Conservation (phyloP, 345 rosid genomes). For the Sonneratia caseolaris region DNA sequence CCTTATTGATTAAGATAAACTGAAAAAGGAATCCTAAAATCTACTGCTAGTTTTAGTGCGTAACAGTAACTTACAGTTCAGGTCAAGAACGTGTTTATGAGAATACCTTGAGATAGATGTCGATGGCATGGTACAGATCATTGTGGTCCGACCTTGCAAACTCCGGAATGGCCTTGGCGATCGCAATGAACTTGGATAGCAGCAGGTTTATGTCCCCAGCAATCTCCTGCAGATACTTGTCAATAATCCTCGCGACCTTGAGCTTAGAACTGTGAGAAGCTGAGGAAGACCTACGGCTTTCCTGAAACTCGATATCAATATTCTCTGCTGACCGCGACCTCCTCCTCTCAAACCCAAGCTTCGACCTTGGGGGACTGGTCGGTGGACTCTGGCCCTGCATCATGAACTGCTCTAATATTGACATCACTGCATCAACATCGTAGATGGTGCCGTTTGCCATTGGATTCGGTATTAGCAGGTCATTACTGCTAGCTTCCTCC, state of each 20-base stretch:
- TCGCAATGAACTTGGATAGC: slow-evolving; percentile 60
- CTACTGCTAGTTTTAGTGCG: background rate
- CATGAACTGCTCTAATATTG: slow-evolving; percentile 81
- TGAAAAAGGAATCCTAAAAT: background rate
- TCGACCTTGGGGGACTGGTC: slow-evolving; percentile 72
- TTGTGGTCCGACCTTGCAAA: slow-evolving; percentile 84
- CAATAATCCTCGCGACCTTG: slow-evolving; percentile 92
- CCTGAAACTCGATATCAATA: slow-evolving; percentile 71
- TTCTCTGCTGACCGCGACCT: slow-evolving; percentile 92
- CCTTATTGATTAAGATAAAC: too few relatives aligned
- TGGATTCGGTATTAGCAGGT: slow-evolving; percentile 63
- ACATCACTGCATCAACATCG: slow-evolving; percentile 69
- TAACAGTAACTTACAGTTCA: background rate
- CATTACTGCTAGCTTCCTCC: slow-evolving; percentile 75
- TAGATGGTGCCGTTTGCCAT: slow-evolving; percentile 39
- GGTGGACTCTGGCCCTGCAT: slow-evolving; percentile 89
- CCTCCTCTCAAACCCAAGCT: slow-evolving; percentile 61
- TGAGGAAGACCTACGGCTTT: slow-evolving; percentile 88
- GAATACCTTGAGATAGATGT: slow-evolving; percentile 91
- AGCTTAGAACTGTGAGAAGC: slow-evolving; percentile 89
- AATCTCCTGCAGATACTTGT: slow-evolving; percentile 75
- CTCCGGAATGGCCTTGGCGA: slow-evolving; percentile 74
- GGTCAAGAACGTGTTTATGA: background rate
- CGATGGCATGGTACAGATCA: slow-evolving; percentile 89
- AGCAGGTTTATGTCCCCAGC: slow-evolving; percentile 65